phyloP scores from a whole-genome alignment of 2,329 filamentous ascomycete genomes.

The Fusarium beomiforme region DNA sequence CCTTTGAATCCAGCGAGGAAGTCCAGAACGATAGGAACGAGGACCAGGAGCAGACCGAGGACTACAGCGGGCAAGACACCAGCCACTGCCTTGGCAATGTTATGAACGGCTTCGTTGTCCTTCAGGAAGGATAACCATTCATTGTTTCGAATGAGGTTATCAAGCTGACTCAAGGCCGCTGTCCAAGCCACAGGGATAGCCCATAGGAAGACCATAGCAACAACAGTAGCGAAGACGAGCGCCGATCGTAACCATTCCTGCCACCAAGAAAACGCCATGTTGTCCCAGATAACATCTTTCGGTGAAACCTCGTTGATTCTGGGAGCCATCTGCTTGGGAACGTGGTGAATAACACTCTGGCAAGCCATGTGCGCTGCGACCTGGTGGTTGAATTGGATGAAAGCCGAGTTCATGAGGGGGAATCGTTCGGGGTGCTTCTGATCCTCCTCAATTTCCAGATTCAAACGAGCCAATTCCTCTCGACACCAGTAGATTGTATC shows the following conservation, averaged over 20 bases:
- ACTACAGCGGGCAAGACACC: slow-evolving; percentile 87
- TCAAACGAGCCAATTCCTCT: slow-evolving; percentile 84
- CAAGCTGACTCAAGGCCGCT: slow-evolving; percentile 81
- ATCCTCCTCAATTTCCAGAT: slow-evolving; percentile 90
- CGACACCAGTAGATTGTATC: slow-evolving; percentile 95
- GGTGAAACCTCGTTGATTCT: slow-evolving; percentile 94
- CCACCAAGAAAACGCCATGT: slow-evolving; percentile 97
- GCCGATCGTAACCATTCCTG: slow-evolving; percentile 79
- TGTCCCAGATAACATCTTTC: slow-evolving; percentile 94
- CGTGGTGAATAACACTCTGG: slow-evolving; percentile 88
- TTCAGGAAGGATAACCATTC: slow-evolving; percentile 77
- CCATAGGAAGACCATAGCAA: slow-evolving; percentile 86
- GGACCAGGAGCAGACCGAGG: slow-evolving; percentile 78
- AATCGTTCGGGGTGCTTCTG: slow-evolving; percentile 87
- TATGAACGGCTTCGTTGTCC: slow-evolving; percentile 66
- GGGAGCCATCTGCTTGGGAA: slow-evolving; percentile 93
- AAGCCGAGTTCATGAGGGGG: slow-evolving; percentile 93
- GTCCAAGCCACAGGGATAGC: slow-evolving; percentile 91
- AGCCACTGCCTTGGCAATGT: slow-evolving; percentile 72
- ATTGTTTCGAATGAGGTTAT: slow-evolving; percentile 71
- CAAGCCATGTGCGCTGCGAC: slow-evolving; percentile 98
- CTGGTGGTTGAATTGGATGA: slow-evolving; percentile 98
- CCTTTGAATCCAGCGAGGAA: slow-evolving; percentile 80
- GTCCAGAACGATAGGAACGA: slow-evolving; percentile 83
- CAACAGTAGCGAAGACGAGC: slow-evolving; percentile 71